A percentile compares a stretch with the other conserved stretches of the same genome.
Evolutionary conservation across 257 asterid genomes (phyloP).

Genomic region (Solanum microdontum): DNA sequence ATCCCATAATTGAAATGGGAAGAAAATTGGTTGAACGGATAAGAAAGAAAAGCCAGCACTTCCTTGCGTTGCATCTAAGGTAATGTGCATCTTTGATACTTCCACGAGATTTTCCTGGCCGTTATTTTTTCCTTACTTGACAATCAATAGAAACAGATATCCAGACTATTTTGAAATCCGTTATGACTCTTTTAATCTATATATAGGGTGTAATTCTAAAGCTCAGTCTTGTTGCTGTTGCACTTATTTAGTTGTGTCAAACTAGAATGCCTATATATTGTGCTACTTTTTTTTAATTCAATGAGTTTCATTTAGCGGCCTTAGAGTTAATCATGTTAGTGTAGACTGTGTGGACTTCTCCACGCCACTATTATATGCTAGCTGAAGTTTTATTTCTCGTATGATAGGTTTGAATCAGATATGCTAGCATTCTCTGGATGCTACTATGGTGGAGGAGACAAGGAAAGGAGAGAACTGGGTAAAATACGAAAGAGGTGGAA

Average conservation of each 20-base stretch:
- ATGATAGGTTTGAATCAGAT: slow-evolving; percentile 60
- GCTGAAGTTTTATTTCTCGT: not conserved
- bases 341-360: not conserved
- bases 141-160: not conserved
- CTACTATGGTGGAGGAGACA: slow-evolving; percentile 60
- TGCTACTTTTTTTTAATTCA: not conserved
- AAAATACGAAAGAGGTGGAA: slow-evolving; percentile 62
- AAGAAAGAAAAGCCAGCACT: slow-evolving; percentile 46
- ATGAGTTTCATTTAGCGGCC: not conserved
- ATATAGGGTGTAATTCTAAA: not conserved
- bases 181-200: not conserved
- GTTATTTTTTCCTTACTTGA: not conserved
- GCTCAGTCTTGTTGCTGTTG: not conserved
- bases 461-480: slow-evolving; percentile 38
- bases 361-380: not conserved
- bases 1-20: slow-evolving; percentile 55
- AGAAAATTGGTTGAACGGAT: slow-evolving; percentile 42
- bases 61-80: slow-evolving; percentile 65
- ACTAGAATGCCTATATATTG: not conserved
- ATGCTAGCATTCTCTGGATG: slow-evolving; percentile 87
- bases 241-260: not conserved
- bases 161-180: not conserved
- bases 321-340: not conserved
- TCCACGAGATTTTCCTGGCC: not conserved
- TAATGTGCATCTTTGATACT: slow-evolving; percentile 3